Percentiles rank a stretch among this genome's conserved stretches.
Conservation (phyloP, 306 rosid species). For the Gynostemma pentaphyllum region DNA sequence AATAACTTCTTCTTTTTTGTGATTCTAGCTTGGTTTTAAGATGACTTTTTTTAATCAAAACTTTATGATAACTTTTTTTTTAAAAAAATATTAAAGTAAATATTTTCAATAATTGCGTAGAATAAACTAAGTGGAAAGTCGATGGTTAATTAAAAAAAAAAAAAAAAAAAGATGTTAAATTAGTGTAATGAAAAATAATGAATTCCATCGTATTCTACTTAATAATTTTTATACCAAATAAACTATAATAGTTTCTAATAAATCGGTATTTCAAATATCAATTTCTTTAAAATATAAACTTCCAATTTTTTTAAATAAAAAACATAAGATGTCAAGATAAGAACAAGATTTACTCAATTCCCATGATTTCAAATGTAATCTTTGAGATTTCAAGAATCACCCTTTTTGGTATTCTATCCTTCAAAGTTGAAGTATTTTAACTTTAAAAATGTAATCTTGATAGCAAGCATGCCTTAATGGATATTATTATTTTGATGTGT, state of each 20-base stretch:
- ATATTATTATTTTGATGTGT: background rate
- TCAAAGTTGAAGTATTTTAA: conserved; percentile 5
- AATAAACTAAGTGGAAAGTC: no score
- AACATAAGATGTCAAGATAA: background rate
- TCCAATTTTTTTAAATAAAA: background rate
- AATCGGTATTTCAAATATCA: background rate
- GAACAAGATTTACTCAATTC: background rate
- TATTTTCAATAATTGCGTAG: no score
- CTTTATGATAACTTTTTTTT: no score
- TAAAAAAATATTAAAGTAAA: no score
- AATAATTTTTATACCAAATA: background rate
- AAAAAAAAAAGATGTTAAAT: no score
- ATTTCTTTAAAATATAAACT: background rate
- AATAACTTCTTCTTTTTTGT: no score
- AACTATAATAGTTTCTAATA: background rate
- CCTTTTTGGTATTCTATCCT: background rate
- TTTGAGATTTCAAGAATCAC: background rate
- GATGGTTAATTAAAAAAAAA: no score
- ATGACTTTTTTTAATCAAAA: no score
- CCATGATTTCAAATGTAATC: background rate
- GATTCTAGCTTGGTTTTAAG: no score
- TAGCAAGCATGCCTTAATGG: background rate
- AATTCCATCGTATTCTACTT: background rate
- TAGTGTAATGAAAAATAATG: no score
- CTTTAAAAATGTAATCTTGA: conserved; percentile 1